Conservation (phyloP, 2,329 filamentous ascomycete genomes). For the Fusarium papillatum region DNA sequence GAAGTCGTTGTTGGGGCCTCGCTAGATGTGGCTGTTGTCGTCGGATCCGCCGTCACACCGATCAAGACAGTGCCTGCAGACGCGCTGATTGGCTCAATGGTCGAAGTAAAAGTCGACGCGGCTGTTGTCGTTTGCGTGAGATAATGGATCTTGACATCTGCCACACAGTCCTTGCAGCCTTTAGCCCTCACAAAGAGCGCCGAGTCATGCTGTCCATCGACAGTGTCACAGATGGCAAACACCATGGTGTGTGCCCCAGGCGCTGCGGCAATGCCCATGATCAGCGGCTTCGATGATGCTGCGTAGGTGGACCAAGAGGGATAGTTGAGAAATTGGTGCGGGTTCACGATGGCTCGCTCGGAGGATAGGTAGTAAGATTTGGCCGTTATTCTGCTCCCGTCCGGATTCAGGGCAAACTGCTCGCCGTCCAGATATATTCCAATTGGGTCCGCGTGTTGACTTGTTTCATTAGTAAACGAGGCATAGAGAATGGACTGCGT, state of each 20-base stretch:
- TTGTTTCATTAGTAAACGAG: not conserved
- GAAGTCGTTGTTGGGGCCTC: not conserved
- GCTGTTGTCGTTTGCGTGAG: not conserved
- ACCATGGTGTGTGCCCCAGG: conserved; percentile 4
- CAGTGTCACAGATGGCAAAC: conserved; percentile 5
- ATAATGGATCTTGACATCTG: not conserved
- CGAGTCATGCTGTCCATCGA: not conserved
- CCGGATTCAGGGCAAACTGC: not conserved
- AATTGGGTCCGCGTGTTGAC: not conserved
- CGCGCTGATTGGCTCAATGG: not conserved
- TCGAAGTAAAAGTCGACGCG: not conserved
- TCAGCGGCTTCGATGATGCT: not conserved
- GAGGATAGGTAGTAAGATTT: not conserved
- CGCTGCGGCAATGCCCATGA: not conserved
- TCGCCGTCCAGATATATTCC: conserved; percentile 1
- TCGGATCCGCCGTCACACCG: not conserved
- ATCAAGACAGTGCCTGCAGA: not conserved
- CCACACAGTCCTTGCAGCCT: conserved; percentile 2
- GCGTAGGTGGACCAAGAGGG: conserved; percentile 1
- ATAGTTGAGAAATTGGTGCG: not conserved
- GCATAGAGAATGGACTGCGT: not conserved
- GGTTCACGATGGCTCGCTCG: not conserved
- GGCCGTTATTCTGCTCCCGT: not conserved
- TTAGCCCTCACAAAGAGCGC: not conserved
- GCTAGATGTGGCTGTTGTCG: not conserved